Conservation (phyloP, 2,329 filamentous ascomycete species). For the Fusarium tanahbumbuense region DNA sequence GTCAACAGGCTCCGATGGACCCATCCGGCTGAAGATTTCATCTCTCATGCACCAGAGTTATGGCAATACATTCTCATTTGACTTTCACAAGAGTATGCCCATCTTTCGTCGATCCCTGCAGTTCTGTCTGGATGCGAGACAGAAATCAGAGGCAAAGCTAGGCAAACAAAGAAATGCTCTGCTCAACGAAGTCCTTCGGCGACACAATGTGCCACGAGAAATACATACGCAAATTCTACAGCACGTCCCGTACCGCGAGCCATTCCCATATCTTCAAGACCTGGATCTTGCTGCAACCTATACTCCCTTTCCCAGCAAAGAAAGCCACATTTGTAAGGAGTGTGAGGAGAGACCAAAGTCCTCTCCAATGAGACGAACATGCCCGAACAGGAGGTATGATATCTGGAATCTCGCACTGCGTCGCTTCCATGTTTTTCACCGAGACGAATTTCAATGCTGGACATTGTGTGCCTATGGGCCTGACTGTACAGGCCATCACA, state of each 20-base stretch:
- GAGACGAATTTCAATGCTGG: neutral
- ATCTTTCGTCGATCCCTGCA: conserved; percentile 19
- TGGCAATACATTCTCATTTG: neutral
- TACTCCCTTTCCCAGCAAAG: neutral
- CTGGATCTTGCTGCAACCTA: conserved; percentile 8
- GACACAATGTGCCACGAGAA: neutral
- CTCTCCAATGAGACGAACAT: neutral
- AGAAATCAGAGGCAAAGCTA: neutral
- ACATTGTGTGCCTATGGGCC: neutral
- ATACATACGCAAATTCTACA: neutral
- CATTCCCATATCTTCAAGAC: conserved; percentile 3
- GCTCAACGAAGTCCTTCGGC: neutral
- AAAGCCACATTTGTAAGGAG: neutral
- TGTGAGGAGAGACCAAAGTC: neutral
- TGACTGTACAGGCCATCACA: conserved; percentile 5
- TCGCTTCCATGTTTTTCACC: conserved; percentile 13
- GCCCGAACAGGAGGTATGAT: neutral
- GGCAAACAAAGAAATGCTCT: neutral
- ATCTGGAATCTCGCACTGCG: conserved; percentile 23
- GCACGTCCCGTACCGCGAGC: neutral
- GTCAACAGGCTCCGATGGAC: neutral
- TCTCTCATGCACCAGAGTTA: neutral
- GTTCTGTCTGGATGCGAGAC: conserved; percentile 19
- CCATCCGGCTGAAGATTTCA: neutral
- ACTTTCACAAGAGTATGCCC: neutral